Evolutionary conservation across 306 rosid species (phyloP).

Genomic region (Sicyos edulis): DNA sequence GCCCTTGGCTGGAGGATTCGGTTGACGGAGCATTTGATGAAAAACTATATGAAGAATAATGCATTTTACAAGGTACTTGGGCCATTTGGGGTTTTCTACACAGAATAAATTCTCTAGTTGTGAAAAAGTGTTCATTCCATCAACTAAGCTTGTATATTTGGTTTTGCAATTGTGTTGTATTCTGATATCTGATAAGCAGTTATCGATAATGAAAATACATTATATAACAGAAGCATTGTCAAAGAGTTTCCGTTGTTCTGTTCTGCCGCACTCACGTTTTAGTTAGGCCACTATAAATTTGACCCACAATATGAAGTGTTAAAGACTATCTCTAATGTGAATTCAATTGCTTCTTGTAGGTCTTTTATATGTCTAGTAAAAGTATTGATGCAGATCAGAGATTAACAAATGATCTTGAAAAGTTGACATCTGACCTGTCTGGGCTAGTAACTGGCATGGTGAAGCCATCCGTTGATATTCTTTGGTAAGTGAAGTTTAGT

Average conservation of each 20-base stretch:
- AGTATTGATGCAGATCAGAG: slow-evolving; percentile 93
- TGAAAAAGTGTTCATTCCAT: slow-evolving; percentile 2
- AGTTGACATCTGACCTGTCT: slow-evolving; percentile 77
- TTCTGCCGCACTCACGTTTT: slow-evolving; percentile 19
- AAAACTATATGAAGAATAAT: slow-evolving; percentile 74
- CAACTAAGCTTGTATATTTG: not conserved
- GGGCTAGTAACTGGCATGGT: slow-evolving; percentile 96
- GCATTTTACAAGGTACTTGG: slow-evolving; percentile 84
- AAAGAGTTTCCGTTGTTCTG: not conserved
- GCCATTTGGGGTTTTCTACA: slow-evolving; percentile 6
- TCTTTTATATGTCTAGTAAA: slow-evolving; percentile 84
- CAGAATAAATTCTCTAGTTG: not conserved
- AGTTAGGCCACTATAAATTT: slow-evolving; percentile 19
- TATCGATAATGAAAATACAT: not conserved
- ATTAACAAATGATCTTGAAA: slow-evolving; percentile 86
- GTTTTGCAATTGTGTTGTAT: not conserved
- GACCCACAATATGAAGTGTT: not conserved
- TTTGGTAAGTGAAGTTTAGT: slow-evolving; percentile 57
- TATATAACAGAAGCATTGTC: too few relatives aligned
- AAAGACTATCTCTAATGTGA: not conserved
- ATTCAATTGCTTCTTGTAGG: slow-evolving; percentile 44
- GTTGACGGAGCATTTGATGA: slow-evolving; percentile 82
- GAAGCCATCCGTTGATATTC: slow-evolving; percentile 90
- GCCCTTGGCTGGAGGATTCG: slow-evolving; percentile 99
- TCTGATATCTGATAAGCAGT: too few relatives aligned